These are phyloP conservation scores for Lachnellula occidentalis DNA, from an alignment of 2,329 filamentous ascomycete genomes.

Conservation along the genomic window DNA sequence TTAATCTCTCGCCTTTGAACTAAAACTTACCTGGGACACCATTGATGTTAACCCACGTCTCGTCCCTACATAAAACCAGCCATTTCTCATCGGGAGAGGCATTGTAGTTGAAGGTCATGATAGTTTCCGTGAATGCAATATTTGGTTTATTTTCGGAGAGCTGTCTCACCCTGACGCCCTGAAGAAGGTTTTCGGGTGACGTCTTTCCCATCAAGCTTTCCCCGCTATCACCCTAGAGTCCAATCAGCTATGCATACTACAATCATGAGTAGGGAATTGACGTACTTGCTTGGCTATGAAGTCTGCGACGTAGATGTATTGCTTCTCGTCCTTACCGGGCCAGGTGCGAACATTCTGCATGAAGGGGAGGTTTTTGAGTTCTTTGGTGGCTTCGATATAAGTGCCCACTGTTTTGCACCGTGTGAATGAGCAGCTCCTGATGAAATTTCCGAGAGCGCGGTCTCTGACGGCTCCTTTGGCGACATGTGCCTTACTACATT, in stretches of 20 bases:
- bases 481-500: slow-evolving; percentile 9
- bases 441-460: slow-evolving; percentile 2
- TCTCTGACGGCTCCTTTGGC: slow-evolving; percentile 7
- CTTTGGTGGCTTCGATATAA: neutral
- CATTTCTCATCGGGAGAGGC: slow-evolving; percentile 1
- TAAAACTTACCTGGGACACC: neutral
- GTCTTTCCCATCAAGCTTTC: neutral
- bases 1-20: neutral
- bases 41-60: neutral
- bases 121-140: slow-evolving; percentile 1
- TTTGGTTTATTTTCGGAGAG: neutral
- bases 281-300: neutral
- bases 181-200: neutral
- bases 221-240: neutral
- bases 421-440: neutral
- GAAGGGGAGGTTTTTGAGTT: neutral
- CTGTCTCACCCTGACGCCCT: neutral
- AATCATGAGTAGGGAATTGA: neutral
- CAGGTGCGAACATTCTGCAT: neutral
- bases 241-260: neutral
- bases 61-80: neutral
- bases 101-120: slow-evolving; percentile 7
- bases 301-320: neutral
- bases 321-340: neutral
- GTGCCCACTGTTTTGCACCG: slow-evolving; percentile 1